Evolutionary conservation across 805 yeast genomes (phyloP).

Genomic region (Barnettozyma botsteinii): DNA sequence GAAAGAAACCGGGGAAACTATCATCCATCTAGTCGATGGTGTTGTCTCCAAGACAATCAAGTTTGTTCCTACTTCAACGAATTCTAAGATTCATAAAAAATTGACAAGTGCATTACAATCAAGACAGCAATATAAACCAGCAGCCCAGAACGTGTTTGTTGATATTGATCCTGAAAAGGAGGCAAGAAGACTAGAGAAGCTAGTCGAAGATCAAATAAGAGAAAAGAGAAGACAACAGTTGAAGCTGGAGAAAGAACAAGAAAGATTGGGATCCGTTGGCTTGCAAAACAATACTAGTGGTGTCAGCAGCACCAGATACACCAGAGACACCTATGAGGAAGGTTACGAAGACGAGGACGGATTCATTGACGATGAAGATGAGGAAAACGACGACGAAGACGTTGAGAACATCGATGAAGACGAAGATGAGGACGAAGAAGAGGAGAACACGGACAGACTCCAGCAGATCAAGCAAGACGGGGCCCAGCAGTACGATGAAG

Average conservation of each 20-base stretch:
- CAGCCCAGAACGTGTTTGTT: slow-evolving; percentile 35
- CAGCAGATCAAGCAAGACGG: slow-evolving; percentile 38
- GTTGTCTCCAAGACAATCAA: slow-evolving; percentile 59
- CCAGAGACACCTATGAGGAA: slow-evolving; percentile 28
- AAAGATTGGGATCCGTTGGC: slow-evolving; percentile 43
- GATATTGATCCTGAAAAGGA: slow-evolving; percentile 64
- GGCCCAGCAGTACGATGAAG: slow-evolving; percentile 38
- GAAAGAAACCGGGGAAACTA: slow-evolving; percentile 3
- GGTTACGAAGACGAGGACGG: slow-evolving; percentile 31
- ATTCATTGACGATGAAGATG: slow-evolving; percentile 42
- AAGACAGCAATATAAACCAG: slow-evolving; percentile 29
- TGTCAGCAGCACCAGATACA: slow-evolving; percentile 11
- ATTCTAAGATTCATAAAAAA: slow-evolving; percentile 73
- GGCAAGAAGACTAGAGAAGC: slow-evolving; percentile 61
- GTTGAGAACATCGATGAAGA: slow-evolving; percentile 35
- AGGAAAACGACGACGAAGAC: slow-evolving; percentile 43
- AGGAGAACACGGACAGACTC: slow-evolving; percentile 33
- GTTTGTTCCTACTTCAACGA: slow-evolving; percentile 87
- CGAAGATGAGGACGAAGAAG: slow-evolving; percentile 41
- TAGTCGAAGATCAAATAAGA: slow-evolving; percentile 56
- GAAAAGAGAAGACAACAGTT: slow-evolving; percentile 60
- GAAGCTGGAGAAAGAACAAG: slow-evolving; percentile 49
- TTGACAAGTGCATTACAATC: slow-evolving; percentile 62
- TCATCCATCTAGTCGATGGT: slow-evolving; percentile 39
- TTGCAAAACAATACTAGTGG: too few relatives aligned